Evolutionary conservation across 495 filamentous ascomycete genomes (phyloP).

Genomic region (Schizothecium vesticola): DNA sequence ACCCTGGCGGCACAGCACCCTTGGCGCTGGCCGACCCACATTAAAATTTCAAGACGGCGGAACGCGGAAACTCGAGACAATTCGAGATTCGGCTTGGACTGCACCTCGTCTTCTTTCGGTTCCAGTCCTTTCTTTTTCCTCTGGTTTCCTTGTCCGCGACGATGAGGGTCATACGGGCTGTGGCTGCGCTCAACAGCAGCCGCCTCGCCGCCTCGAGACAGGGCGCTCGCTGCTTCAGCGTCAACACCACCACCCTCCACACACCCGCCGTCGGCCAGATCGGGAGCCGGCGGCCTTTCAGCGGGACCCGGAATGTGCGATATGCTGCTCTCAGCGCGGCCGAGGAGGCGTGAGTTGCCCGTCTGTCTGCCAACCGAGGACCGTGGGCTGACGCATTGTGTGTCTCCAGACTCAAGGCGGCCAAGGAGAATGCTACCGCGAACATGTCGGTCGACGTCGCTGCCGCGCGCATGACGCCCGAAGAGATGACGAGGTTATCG

Average conservation of each 20-base stretch:
- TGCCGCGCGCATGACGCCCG: conserved; percentile 59
- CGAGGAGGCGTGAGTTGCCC: conserved; percentile 30
- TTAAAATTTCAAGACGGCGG: conserved; percentile 24
- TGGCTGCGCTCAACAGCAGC: conserved; percentile 37
- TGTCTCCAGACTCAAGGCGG: conserved; percentile 34
- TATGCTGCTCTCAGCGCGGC: conserved; percentile 27
- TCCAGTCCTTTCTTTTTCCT: conserved; percentile 21
- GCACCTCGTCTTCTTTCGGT: conserved; percentile 14
- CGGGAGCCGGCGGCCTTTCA: conserved; percentile 26
- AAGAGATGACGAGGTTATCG: conserved; percentile 69
- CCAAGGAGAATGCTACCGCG: conserved; percentile 38
- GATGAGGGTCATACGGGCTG: conserved; percentile 43
- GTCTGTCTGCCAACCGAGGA: not conserved
- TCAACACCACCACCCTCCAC: conserved; percentile 6
- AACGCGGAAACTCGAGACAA: not conserved
- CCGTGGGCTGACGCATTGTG: not conserved
- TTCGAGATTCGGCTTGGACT: not conserved
- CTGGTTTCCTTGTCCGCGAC: conserved; percentile 19
- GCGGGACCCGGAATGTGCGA: conserved; percentile 16
- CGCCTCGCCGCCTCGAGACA: conserved; percentile 29
- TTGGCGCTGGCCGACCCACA: not conserved
- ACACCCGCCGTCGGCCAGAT: conserved; percentile 13
- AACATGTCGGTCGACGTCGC: conserved; percentile 43
- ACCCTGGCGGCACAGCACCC: not conserved
- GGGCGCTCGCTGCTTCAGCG: conserved; percentile 28